A percentile compares a stretch with the other conserved stretches of the same genome.
Conservation (phyloP, 108 stramenopile species). For the Ochromonas danica region DNA sequence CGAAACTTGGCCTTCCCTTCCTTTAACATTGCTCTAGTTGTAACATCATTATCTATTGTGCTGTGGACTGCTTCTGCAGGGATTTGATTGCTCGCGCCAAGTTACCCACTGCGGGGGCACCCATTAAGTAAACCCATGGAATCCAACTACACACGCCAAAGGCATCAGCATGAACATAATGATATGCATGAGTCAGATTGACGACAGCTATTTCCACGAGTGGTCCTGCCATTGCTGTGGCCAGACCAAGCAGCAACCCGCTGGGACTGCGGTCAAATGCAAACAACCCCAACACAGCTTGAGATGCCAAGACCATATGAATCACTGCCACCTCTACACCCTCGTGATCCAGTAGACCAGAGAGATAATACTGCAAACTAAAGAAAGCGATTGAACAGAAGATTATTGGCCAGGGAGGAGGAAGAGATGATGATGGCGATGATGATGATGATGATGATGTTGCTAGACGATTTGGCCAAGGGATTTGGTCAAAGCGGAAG, state of each 20-base stretch:
- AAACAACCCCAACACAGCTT: background rate
- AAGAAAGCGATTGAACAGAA: background rate
- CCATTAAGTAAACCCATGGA: conserved; percentile 9
- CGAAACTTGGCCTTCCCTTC: no score
- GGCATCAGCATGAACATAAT: background rate
- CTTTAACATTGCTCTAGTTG: no score
- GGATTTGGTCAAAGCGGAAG: background rate
- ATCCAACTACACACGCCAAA: conserved; percentile 24
- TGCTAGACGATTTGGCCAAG: no score
- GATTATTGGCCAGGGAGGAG: background rate
- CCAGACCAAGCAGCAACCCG: background rate
- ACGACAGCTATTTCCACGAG: background rate
- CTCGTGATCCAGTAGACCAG: background rate
- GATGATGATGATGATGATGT: no score
- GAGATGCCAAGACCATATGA: background rate
- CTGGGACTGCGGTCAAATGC: background rate
- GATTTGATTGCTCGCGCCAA: background rate
- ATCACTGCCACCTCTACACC: background rate
- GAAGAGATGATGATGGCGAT: background rate
- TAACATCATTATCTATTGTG: no score
- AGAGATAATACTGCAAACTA: background rate
- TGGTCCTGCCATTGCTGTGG: background rate
- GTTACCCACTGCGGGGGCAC: conserved; percentile 28
- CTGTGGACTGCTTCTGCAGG: no score
- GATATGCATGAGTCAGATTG: background rate